Evolutionary conservation across 2,329 filamentous ascomycete species (phyloP).

Genomic region (Alternaria conjuncta): DNA sequence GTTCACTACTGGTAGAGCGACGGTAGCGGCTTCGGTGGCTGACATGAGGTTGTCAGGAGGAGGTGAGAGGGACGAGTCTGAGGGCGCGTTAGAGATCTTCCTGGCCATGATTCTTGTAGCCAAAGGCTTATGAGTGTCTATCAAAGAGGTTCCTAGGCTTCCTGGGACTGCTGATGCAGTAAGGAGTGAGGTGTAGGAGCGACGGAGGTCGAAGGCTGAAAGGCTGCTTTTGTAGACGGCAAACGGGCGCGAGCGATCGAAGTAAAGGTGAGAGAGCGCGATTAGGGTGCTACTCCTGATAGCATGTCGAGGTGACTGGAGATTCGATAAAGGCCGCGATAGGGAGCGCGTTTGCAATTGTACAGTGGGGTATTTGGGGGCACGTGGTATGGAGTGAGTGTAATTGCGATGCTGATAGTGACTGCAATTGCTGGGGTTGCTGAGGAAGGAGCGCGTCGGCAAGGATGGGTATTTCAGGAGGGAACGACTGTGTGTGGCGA

Average conservation of each 20-base stretch:
- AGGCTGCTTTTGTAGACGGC: background rate
- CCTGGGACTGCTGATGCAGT: background rate
- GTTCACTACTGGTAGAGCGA: slow-evolving; percentile 8
- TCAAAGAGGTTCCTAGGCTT: background rate
- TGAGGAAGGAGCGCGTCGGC: background rate
- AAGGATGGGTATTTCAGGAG: background rate
- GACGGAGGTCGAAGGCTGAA: background rate
- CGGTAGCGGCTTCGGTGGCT: slow-evolving; percentile 5
- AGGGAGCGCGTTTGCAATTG: background rate
- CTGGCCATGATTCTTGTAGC: slow-evolving; percentile 24
- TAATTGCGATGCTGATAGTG: background rate
- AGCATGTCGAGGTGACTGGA: background rate
- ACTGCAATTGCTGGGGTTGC: background rate
- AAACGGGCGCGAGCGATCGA: background rate
- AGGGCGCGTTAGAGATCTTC: slow-evolving; percentile 13
- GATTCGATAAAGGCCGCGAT: background rate
- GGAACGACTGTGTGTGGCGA: background rate
- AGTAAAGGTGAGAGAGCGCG: slow-evolving; percentile 15
- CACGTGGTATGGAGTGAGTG: background rate
- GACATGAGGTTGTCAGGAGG: slow-evolving; percentile 18
- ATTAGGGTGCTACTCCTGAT: background rate
- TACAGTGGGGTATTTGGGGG: accelerated
- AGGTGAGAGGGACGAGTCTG: slow-evolving; percentile 34
- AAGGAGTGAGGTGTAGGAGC: slow-evolving; percentile 3
- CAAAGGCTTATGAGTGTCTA: background rate